These are phyloP conservation scores for Afroboletus lepidellus DNA, from an alignment of 1,284 basidiomycete species.

Conservation along the genomic window DNA sequence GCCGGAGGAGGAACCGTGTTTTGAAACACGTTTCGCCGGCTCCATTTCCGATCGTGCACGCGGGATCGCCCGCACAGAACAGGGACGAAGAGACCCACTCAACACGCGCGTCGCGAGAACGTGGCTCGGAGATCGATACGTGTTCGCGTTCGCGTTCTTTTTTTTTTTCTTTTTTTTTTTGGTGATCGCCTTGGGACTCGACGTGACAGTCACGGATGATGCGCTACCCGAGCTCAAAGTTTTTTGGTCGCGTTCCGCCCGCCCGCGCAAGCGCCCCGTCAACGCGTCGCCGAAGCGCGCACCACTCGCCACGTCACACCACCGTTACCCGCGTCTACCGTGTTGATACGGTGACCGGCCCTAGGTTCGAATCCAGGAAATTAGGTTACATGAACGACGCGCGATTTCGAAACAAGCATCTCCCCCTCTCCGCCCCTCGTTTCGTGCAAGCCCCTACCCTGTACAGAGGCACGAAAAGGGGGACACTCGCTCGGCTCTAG, in stretches of 20 bases:
- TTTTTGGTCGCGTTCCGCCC: not conserved
- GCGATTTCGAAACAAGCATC: slow-evolving; percentile 10
- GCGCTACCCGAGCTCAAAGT: slow-evolving; percentile 15
- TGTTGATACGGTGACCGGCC: slow-evolving; percentile 13
- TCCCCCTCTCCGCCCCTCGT: no score
- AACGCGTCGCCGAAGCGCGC: slow-evolving; percentile 14
- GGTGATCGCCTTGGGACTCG: no score
- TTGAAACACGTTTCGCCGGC: slow-evolving; percentile 5
- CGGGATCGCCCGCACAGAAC: not conserved
- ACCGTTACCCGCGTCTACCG: slow-evolving; percentile 3
- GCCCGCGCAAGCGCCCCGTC: not conserved
- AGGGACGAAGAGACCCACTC: no score
- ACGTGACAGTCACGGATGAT: no score
- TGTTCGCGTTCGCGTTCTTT: not conserved
- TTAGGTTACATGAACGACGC: slow-evolving; percentile 3
- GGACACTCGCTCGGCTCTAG: no score
- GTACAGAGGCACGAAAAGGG: no score
- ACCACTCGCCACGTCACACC: slow-evolving; percentile 14
- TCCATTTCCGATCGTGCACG: slow-evolving; percentile 2
- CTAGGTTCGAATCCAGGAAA: not conserved
- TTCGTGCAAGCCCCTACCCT: no score
- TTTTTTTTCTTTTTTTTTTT: not conserved
- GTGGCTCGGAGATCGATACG: no score
- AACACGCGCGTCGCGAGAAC: no score
- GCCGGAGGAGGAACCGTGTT: no score